Evolutionary conservation across 2,329 filamentous ascomycete genomes (phyloP), one percentile per base, ranked within the genome.

Genomic region (Ceratocystis lukuohia): DNA sequence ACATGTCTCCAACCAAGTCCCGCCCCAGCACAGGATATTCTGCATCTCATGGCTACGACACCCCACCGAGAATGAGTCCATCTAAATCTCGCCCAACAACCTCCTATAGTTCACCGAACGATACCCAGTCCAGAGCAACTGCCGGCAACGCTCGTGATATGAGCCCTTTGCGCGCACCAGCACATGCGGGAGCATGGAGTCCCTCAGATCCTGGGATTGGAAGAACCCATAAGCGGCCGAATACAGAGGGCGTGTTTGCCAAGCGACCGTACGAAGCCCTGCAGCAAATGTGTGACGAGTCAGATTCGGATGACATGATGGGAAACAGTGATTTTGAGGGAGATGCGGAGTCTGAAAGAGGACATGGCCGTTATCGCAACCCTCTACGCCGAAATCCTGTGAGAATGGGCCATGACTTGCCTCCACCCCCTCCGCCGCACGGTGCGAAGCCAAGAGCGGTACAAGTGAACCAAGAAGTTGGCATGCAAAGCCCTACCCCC

Each of bases 121-220:
- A 17, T n/a, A 17, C 10, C 15, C 10, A 44, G 2, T n/a, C 61
- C 25, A 46, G 48, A 2, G 33, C 64, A 20, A 61, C 62, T n/a
- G 45, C 64, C 25, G 56, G 56, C 41, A 61, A 64, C 28, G 33
- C 64, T 15, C 48, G 37, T 15, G 28, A 28, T 3, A 25, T 44
- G 15, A 64, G 46, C 17, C 46, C 62, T 44, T 61, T 48, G 75
- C 79, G 80, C 41, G 69, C 74, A 1, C 75, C 77, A 53, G 79
- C 75, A 69, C 82, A 83, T 70, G 82, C 78, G 4, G 82, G 84
- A 71, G 77, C 80, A 0, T 84, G 82, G 82, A 78, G 78, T 69
- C 75, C 81, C 1, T 79, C 80, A 0, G 80, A 84, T 48, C 82
- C 80, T 1, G 77, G 83, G 53, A 77, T 82, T 71, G 78, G 76